Percentiles rank a stretch among this genome's conserved stretches.
These are phyloP conservation scores for Pleurotus giganteus DNA, from an alignment of 768 basidiomycete genomes.

Conservation along the genomic window DNA sequence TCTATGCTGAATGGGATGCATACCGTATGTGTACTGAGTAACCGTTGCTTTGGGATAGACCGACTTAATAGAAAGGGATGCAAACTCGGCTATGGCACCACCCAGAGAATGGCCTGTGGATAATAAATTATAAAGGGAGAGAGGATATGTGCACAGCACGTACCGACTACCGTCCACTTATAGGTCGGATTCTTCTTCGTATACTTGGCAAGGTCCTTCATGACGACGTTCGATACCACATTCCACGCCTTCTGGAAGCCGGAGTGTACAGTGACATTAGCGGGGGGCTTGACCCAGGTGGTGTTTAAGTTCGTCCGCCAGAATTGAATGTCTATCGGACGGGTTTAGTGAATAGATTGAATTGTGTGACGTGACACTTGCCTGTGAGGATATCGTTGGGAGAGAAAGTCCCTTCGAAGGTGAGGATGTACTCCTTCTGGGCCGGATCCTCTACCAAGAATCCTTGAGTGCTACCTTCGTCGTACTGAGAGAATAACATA, in stretches of 20 bases:
- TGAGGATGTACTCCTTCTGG: neutral
- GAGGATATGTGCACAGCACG: neutral
- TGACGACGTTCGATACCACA: neutral
- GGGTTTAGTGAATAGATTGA: neutral
- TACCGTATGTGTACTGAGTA: conserved; percentile 1
- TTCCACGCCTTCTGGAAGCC: conserved; percentile 9
- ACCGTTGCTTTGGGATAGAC: neutral
- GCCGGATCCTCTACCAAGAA: neutral
- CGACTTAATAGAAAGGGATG: neutral
- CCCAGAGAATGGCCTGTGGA: conserved; percentile 1
- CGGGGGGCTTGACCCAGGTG: neutral
- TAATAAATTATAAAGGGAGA: neutral
- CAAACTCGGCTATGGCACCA: conserved; percentile 4
- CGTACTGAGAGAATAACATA: neutral
- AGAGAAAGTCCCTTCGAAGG: conserved; percentile 2
- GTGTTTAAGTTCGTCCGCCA: neutral
- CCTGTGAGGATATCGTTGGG: neutral
- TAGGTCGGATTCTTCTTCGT: conserved; percentile 2
- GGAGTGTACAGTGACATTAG: neutral
- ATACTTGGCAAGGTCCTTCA: neutral
- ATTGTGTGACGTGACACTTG: neutral
- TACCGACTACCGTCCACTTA: conserved; percentile 2
- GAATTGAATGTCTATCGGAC: neutral
- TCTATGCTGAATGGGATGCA: neutral
- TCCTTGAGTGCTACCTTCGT: neutral